Conservation (phyloP, 352 stramenopile species). For the Pythium brassicae region DNA sequence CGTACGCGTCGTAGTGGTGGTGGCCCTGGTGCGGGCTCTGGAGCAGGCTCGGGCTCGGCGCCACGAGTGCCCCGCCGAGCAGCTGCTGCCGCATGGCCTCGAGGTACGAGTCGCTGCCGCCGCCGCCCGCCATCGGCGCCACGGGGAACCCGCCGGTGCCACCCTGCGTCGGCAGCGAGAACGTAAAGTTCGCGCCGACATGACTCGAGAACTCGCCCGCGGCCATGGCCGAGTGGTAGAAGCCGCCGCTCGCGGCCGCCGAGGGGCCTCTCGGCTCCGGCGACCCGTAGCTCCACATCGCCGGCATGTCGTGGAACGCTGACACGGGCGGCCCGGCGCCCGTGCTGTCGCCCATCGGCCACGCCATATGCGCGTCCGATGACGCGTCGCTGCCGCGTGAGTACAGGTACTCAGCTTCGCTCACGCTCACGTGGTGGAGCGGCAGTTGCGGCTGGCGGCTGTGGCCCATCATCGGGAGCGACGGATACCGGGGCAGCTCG, state of each 20-base stretch:
- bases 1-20: background rate
- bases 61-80: constrained; percentile 5
- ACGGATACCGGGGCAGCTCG: constrained; percentile 13
- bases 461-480: constrained; percentile 23
- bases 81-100: constrained; percentile 17
- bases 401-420: constrained; percentile 16
- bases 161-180: constrained; percentile 11
- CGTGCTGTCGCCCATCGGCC: constrained; percentile 3
- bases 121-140: constrained; percentile 1
- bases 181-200: constrained; percentile 17
- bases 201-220: constrained; percentile 16
- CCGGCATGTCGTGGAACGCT: constrained; percentile 16
- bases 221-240: constrained; percentile 19
- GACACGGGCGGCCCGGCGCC: constrained; percentile 3
- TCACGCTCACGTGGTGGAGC: constrained; percentile 15
- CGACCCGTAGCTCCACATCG: constrained; percentile 26
- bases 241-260: constrained; percentile 9
- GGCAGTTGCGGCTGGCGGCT: constrained; percentile 15
- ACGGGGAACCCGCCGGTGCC: constrained; percentile 3
- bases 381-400: constrained; percentile 3
- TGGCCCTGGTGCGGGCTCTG: background rate
- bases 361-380: constrained; percentile 5
- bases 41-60: background rate
- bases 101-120: constrained; percentile 13
- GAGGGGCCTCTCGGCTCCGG: constrained; percentile 13